These are phyloP conservation scores for Podaxis carcinomalis DNA, from an alignment of 768 basidiomycete genomes.

Conservation along the genomic window DNA sequence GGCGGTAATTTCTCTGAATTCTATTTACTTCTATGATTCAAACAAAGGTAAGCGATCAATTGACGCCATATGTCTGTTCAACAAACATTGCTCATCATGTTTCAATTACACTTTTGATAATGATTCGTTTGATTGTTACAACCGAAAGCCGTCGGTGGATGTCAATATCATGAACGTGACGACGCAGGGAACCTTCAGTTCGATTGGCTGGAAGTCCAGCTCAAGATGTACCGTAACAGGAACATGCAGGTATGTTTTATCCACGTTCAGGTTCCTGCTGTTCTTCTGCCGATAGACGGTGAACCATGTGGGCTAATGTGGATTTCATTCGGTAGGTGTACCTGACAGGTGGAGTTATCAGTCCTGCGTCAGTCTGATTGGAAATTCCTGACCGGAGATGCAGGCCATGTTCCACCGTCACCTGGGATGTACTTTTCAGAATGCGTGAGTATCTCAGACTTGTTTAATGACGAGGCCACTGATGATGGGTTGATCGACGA, in stretches of 20 bases:
- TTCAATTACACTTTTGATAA: background rate
- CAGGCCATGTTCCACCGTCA: slow-evolving; percentile 86
- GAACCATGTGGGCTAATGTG: slow-evolving; percentile 10
- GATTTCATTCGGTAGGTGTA: slow-evolving; percentile 18
- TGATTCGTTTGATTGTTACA: slow-evolving; percentile 8
- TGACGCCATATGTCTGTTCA: background rate
- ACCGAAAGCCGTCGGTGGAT: slow-evolving; percentile 68
- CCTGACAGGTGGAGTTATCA: slow-evolving; percentile 27
- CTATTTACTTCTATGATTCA: slow-evolving; percentile 87
- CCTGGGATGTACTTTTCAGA: slow-evolving; percentile 78
- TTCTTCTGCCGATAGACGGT: slow-evolving; percentile 8
- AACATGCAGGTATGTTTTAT: slow-evolving; percentile 62
- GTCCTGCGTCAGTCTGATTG: slow-evolving; percentile 37
- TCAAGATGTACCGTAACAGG: slow-evolving; percentile 59
- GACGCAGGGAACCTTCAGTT: slow-evolving; percentile 89
- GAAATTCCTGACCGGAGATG: slow-evolving; percentile 14
- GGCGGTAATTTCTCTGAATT: slow-evolving; percentile 83
- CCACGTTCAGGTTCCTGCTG: background rate
- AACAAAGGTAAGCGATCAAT: slow-evolving; percentile 59
- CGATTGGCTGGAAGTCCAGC: slow-evolving; percentile 88
- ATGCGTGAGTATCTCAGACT: slow-evolving; percentile 52
- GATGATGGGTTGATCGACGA: slow-evolving; percentile 2
- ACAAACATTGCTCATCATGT: slow-evolving; percentile 14
- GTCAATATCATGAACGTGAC: slow-evolving; percentile 50
- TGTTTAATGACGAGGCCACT: background rate